These are phyloP conservation scores for Wallacemonas sp. DNA, from an alignment of 208 protist genomes.

Conservation along the genomic window DNA sequence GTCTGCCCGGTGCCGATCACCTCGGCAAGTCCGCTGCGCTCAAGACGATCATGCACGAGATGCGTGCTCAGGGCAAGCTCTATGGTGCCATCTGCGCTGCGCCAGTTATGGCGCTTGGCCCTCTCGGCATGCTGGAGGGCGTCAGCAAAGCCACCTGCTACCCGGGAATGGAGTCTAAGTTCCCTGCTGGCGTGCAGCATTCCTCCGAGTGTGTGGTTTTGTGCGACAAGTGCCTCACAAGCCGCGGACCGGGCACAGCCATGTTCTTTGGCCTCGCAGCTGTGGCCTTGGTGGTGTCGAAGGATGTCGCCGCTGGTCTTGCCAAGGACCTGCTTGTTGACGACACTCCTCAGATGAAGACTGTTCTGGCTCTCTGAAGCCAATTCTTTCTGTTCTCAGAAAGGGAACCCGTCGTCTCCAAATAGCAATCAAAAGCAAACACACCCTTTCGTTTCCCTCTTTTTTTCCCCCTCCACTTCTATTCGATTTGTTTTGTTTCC, in stretches of 20 bases:
- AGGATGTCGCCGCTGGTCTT: slow-evolving; percentile 60
- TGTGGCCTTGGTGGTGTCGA: slow-evolving; percentile 60
- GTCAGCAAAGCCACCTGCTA: slow-evolving; percentile 81
- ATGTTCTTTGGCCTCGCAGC: slow-evolving; percentile 84
- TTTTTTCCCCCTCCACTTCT: background rate
- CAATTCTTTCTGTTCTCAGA: background rate
- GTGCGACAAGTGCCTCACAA: slow-evolving; percentile 85
- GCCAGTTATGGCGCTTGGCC: slow-evolving; percentile 58
- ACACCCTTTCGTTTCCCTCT: slow-evolving; percentile 13
- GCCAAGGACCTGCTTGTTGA: slow-evolving; percentile 78
- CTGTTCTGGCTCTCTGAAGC: slow-evolving; percentile 21
- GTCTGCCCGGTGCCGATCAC: slow-evolving; percentile 70
- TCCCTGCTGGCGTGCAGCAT: slow-evolving; percentile 58
- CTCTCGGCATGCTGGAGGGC: slow-evolving; percentile 77
- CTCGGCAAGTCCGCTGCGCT: slow-evolving; percentile 60
- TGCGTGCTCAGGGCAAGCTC: slow-evolving; percentile 56
- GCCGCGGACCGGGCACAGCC: slow-evolving; percentile 81
- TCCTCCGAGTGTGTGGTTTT: slow-evolving; percentile 67
- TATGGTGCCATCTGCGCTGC: slow-evolving; percentile 89
- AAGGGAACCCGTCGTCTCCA: background rate
- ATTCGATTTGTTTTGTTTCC: slow-evolving; percentile 14
- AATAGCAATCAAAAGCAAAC: slow-evolving; percentile 5
- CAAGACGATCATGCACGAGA: slow-evolving; percentile 73
- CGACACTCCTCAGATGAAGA: slow-evolving; percentile 29
- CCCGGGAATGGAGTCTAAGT: slow-evolving; percentile 69